These are phyloP conservation scores for Yamadazyma dendronema DNA, from an alignment of 1,139 yeast genomes.

Conservation along the genomic window DNA sequence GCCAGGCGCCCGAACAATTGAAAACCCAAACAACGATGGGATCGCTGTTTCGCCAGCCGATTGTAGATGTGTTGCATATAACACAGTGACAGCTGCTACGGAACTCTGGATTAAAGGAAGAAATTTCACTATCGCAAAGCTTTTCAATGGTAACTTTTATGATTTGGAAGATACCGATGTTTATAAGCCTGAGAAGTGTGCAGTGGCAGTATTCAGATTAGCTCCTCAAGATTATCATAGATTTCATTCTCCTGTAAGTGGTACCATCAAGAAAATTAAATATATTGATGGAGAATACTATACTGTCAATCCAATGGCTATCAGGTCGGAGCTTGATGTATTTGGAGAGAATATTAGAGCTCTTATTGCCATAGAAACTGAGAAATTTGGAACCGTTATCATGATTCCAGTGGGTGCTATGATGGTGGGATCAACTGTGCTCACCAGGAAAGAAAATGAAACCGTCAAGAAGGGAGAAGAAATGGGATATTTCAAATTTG, in stretches of 20 bases:
- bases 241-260: conserved; percentile 86
- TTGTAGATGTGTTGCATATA: conserved; percentile 75
- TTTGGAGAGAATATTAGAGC: conserved; percentile 89
- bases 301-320: conserved; percentile 97
- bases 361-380: conserved; percentile 71
- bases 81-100: conserved; percentile 61
- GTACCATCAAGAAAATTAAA: conserved; percentile 62
- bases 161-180: conserved; percentile 45
- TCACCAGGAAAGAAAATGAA: conserved; percentile 67
- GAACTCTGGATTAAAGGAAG: conserved; percentile 89
- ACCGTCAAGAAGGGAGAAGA: conserved; percentile 70
- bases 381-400: conserved; percentile 71
- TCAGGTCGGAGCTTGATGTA: conserved; percentile 83
- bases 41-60: conserved; percentile 84
- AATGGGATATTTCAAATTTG: conserved; percentile 91
- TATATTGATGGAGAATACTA: conserved; percentile 86
- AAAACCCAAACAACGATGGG: conserved; percentile 46
- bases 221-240: conserved; percentile 98
- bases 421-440: conserved; percentile 94
- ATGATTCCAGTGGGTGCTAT: conserved; percentile 92
- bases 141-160: conserved; percentile 59
- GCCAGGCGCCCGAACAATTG: conserved; percentile 69
- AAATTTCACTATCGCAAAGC: conserved; percentile 64
- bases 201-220: conserved; percentile 76
- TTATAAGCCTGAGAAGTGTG: conserved; percentile 41